phyloP scores from a whole-genome alignment of 768 basidiomycete genomes.

The Suillus paluster region DNA sequence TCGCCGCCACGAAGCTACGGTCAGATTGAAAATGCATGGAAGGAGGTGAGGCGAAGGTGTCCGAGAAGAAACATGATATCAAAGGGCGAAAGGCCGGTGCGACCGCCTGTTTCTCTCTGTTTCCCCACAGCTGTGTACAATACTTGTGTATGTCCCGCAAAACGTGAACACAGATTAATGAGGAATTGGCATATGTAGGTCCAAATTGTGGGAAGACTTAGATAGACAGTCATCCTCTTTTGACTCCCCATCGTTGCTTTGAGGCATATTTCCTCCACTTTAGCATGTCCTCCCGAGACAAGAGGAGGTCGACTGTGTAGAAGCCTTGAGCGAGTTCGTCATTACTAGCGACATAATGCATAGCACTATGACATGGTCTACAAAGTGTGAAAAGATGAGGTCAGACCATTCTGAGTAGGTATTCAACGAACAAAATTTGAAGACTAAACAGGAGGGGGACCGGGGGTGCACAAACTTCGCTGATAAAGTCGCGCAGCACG shows the following conservation, averaged over 20 bases:
- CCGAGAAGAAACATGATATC: too few species aligned
- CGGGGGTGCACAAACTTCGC: slow-evolving; percentile 50
- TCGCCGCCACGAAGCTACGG: background rate
- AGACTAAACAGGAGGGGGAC: slow-evolving; percentile 58
- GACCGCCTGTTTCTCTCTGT: too few species aligned
- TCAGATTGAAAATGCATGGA: too few species aligned
- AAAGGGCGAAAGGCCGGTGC: too few species aligned
- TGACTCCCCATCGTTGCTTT: slow-evolving; percentile 21
- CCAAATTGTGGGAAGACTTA: too few species aligned
- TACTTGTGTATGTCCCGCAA: too few species aligned
- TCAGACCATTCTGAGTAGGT: background rate
- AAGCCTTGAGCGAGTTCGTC: slow-evolving; percentile 23
- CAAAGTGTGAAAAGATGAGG: background rate
- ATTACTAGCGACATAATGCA: slow-evolving; percentile 53
- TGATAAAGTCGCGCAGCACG: slow-evolving; percentile 46
- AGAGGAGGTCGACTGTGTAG: slow-evolving; percentile 54
- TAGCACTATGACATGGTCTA: slow-evolving; percentile 56
- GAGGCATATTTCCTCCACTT: slow-evolving; percentile 60
- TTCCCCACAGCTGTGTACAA: background rate
- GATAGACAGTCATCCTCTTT: background rate
- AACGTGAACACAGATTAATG: too few species aligned
- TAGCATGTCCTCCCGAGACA: slow-evolving; percentile 57
- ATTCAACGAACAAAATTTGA: slow-evolving; percentile 29
- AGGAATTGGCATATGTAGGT: too few species aligned
- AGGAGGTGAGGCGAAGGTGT: too few species aligned